These are phyloP conservation scores for Annulohypoxylon stygium DNA, from an alignment of 495 filamentous ascomycete species.

Conservation along the genomic window DNA sequence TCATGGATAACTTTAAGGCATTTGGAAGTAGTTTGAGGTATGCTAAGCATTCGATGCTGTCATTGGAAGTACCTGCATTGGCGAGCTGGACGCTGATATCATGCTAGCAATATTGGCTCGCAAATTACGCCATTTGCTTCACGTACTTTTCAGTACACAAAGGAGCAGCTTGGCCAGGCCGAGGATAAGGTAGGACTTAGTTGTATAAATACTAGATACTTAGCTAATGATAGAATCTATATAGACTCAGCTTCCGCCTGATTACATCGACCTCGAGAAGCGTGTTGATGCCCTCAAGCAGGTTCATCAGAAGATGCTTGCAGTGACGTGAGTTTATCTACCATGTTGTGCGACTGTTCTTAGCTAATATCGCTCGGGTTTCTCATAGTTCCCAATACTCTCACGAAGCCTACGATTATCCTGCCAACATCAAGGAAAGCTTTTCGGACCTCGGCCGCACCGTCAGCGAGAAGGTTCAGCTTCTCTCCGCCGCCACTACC, in stretches of 20 bases:
- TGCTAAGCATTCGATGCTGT: conserved; percentile 4
- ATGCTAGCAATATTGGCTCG: conserved; percentile 59
- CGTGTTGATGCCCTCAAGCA: conserved; percentile 97
- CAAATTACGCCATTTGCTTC: conserved; percentile 89
- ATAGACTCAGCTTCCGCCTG: conserved; percentile 93
- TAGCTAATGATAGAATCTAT: conserved; percentile 31
- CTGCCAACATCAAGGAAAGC: conserved; percentile 98
- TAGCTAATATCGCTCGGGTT: conserved; percentile 33
- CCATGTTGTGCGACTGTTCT: conserved; percentile 4
- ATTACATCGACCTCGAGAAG: conserved; percentile 99
- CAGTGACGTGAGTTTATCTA: conserved; percentile 82
- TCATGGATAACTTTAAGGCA: conserved; percentile 78
- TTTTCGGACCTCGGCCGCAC: conserved; percentile 96
- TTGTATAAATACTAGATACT: background rate
- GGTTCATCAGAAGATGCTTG: conserved; percentile 95
- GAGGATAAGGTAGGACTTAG: conserved; percentile 82
- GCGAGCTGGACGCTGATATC: conserved; percentile 21
- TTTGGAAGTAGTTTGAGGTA: conserved; percentile 60
- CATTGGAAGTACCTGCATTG: conserved; percentile 17
- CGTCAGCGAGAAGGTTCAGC: conserved; percentile 92
- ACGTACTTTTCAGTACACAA: conserved; percentile 95
- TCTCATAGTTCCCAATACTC: conserved; percentile 86
- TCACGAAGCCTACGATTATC: conserved; percentile 98
- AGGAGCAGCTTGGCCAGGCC: conserved; percentile 94
- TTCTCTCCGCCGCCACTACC: conserved; percentile 84